These are phyloP conservation scores for Magnusiomyces ingens DNA, from an alignment of 1,139 yeast species.

Conservation along the genomic window DNA sequence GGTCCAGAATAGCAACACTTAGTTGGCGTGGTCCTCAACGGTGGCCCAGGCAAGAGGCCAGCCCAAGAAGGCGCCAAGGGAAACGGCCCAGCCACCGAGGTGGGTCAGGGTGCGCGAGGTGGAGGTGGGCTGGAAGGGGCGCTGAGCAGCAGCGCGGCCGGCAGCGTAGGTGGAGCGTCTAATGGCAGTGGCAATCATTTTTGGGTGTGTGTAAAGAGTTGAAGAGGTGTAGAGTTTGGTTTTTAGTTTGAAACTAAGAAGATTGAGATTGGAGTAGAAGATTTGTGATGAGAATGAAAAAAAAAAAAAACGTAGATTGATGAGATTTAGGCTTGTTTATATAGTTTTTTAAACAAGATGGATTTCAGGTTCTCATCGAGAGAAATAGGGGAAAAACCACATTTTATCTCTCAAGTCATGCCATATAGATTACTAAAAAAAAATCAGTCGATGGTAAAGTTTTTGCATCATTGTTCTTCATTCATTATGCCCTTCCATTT, in stretches of 20 bases:
- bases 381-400: too few species aligned
- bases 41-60: neutral
- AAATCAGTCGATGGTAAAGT: too few species aligned
- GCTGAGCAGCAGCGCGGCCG: neutral
- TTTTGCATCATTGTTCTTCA: too few species aligned
- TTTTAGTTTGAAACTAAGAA: neutral
- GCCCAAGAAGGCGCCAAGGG: neutral
- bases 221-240: neutral
- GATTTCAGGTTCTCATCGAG: too few species aligned
- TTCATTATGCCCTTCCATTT: too few species aligned
- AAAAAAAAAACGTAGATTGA: neutral
- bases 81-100: neutral
- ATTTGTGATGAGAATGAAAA: neutral
- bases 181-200: neutral
- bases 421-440: too few species aligned
- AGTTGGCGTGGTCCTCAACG: neutral
- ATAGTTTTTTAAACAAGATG: neutral
- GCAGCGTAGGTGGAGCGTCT: neutral
- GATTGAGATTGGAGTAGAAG: too few species aligned
- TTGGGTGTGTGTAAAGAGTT: neutral
- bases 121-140: neutral
- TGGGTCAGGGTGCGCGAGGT: neutral
- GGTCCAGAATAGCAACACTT: neutral
- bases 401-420: too few species aligned
- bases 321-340: neutral